A percentile compares a stretch with the other conserved stretches of the same genome.
phyloP scores from a whole-genome alignment of 164 flowering plant genomes.

The Vitis rotundifolia region DNA sequence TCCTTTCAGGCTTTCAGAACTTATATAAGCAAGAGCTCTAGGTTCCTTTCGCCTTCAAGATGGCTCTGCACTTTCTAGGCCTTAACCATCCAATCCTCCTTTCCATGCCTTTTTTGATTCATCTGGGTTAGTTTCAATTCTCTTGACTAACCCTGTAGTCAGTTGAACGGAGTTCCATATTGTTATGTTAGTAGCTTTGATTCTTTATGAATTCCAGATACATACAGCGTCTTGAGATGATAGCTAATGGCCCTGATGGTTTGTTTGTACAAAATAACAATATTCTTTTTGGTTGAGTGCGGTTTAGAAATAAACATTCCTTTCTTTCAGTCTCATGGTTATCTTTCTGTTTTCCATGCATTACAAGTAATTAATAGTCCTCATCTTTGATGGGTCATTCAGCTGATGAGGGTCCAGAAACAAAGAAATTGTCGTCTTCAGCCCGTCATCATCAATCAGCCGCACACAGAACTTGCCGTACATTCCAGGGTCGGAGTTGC shows the following conservation, averaged over 20 bases:
- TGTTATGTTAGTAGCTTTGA: neutral
- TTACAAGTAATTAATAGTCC: constrained; percentile 13
- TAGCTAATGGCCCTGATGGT: neutral
- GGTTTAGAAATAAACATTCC: neutral
- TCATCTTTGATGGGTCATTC: constrained; percentile 31
- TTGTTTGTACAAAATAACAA: neutral
- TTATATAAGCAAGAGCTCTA: constrained; percentile 27
- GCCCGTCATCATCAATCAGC: constrained; percentile 32
- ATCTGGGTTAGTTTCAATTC: constrained; percentile 13
- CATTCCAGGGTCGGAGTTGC: constrained; percentile 64
- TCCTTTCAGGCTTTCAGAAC: neutral
- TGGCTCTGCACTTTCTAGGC: constrained; percentile 1
- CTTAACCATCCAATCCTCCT: neutral
- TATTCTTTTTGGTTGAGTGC: neutral
- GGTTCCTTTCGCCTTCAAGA: constrained; percentile 1
- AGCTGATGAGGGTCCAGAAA: constrained; percentile 26
- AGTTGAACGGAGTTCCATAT: neutral
- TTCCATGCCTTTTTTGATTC: neutral
- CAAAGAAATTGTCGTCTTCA: constrained; percentile 41
- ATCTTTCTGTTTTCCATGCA: constrained; percentile 1
- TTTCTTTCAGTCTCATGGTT: constrained; percentile 10
- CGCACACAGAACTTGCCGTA: constrained; percentile 22
- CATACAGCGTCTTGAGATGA: neutral
- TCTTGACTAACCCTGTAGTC: too few relatives aligned
- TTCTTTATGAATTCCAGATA: too few relatives aligned